These are phyloP conservation scores for Noccaea bulbosa DNA, from an alignment of 345 rosid species.

Conservation along the genomic window DNA sequence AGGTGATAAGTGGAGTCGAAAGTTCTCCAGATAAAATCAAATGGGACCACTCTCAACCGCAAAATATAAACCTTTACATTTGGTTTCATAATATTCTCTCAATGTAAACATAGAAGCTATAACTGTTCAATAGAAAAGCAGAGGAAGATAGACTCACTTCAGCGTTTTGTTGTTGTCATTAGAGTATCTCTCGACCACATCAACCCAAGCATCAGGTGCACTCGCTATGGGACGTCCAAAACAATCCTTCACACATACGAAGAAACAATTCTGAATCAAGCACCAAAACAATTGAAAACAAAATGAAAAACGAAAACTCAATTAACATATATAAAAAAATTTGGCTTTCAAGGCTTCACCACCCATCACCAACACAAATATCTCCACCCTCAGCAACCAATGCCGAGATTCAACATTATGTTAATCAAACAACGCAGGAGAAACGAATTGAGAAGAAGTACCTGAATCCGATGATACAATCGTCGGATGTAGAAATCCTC, in stretches of 20 bases:
- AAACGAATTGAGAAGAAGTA: slow-evolving; percentile 28
- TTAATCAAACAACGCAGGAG: not conserved
- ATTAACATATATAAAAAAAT: no score
- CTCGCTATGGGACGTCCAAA: slow-evolving; percentile 85
- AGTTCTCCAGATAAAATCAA: not conserved
- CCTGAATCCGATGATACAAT: slow-evolving; percentile 90
- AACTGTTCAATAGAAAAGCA: not conserved
- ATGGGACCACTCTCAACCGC: not conserved
- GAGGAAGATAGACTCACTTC: slow-evolving; percentile 52
- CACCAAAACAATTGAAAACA: no score
- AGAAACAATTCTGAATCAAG: not conserved
- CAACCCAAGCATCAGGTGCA: slow-evolving; percentile 93
- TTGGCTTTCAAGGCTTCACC: no score
- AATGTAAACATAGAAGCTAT: not conserved
- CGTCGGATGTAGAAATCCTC: slow-evolving; percentile 95
- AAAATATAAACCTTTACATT: not conserved
- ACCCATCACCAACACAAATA: no score
- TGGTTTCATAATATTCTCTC: not conserved
- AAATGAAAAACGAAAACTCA: no score
- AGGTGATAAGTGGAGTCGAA: not conserved
- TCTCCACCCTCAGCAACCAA: not conserved
- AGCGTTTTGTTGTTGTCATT: slow-evolving; percentile 83
- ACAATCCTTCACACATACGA: slow-evolving; percentile 60
- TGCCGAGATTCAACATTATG: slow-evolving; percentile 15
- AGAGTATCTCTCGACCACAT: slow-evolving; percentile 80